Evolutionary conservation across 495 filamentous ascomycete genomes (phyloP), one percentile per base, ranked within the genome.

Genomic region (Talaromyces thailandensis): DNA sequence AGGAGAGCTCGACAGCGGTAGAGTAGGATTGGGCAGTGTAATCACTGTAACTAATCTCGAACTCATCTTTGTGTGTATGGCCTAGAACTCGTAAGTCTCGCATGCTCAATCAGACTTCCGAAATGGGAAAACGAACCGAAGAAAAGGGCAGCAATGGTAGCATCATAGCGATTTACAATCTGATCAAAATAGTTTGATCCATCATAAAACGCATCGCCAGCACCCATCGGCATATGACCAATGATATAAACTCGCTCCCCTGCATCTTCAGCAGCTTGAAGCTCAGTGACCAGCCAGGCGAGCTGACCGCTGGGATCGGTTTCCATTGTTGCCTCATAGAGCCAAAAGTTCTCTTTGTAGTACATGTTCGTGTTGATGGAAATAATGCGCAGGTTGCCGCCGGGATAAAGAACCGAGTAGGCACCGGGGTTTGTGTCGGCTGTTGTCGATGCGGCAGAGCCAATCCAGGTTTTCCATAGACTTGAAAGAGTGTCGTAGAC

Each of bases 281-380:
- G 73, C 59, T 83, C 79, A 23, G 60, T 61, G 40, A 83, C 75
- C 26, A 86, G 67, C 81, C 79, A 84, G 23, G 69, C 62, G 14
- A 84, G 64, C 62, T 81, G 79, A 7, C 70, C 69, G 63, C 70
- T 71, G 8, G 81, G 81, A 63, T 84, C 81, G 12, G 40, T 67
- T 55, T 81, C 72, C 76, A 82, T 79, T 2, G 77, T 72, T 12
- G 76, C 70, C 56, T 76, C 65, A 63, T 82, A 85, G 18, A 77
- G 63, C 73, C 77, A 80, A 70, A 79, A 83, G 70, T 85, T 84
- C 48, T 76, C 70, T 53, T 73, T 75, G 65, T 85, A 84, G 73
- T 81, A 85, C 66, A 84, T 73, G 63, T 82, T 78, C 35, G 79
- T 85, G 69, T 81, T 86, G 63, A 84, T 74, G 16, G 81, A 83